phyloP scores from a whole-genome alignment of 352 stramenopile genomes.

The Phytophthora pseudosyringae region DNA sequence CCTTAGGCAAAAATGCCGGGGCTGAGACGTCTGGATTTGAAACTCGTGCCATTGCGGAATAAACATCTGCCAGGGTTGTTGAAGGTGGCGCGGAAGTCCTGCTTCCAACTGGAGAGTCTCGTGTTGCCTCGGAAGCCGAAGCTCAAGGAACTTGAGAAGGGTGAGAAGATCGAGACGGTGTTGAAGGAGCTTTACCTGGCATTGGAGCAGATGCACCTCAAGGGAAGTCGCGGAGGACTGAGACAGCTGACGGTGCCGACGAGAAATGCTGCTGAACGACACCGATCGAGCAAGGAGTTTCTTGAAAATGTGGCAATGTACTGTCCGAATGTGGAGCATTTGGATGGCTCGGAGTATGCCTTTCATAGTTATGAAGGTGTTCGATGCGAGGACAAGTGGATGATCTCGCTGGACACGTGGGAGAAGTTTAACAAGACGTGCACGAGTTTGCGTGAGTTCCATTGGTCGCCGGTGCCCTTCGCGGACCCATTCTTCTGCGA shows the following conservation, averaged over 20 bases:
- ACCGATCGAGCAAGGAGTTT: conserved; percentile 22
- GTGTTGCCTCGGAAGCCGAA: conserved; percentile 24
- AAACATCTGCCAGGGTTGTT: conserved; percentile 22
- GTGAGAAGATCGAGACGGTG: conserved; percentile 7
- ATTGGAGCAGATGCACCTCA: conserved; percentile 17
- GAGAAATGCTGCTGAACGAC: conserved; percentile 11
- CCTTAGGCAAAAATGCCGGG: conserved; percentile 11
- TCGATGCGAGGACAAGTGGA: conserved; percentile 35
- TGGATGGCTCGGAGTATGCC: conserved; percentile 28
- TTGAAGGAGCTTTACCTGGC: conserved; percentile 24
- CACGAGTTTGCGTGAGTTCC: conserved; percentile 29
- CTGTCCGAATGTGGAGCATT: conserved; percentile 31
- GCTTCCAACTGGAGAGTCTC: conserved; percentile 29
- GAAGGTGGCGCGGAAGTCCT: conserved; percentile 20
- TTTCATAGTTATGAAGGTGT: conserved; percentile 27
- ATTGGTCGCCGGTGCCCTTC: conserved; percentile 37
- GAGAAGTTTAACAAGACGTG: conserved; percentile 33
- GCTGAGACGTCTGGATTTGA: conserved; percentile 27
- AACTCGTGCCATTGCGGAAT: conserved; percentile 20
- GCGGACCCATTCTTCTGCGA: conserved; percentile 39
- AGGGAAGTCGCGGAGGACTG: conserved; percentile 24
- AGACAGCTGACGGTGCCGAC: conserved; percentile 35
- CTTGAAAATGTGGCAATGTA: conserved; percentile 31
- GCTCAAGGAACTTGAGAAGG: not conserved
- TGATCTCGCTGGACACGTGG: conserved; percentile 31